Evolutionary conservation across 1,284 basidiomycete genomes (phyloP), one percentile per base, ranked within the genome.

Genomic region (Moesziomyces globuligerus): DNA sequence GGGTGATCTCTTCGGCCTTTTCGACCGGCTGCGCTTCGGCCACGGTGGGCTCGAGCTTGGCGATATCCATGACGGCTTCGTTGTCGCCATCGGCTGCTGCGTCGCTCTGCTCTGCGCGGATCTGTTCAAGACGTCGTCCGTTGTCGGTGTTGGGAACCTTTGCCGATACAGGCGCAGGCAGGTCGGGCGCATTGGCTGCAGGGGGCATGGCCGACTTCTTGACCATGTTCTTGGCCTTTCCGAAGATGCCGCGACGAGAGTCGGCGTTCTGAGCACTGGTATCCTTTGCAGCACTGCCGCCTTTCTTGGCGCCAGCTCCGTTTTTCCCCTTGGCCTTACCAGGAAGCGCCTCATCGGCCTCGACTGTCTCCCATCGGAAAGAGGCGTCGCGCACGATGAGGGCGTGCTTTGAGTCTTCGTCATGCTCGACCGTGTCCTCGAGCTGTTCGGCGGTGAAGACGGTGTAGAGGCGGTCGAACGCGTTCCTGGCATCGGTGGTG

Each of bases 371-470:
- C 75, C 75, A 78, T 20, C 61, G 67, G 62, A 78, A 78, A 7
- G 53, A 62, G 9, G 42, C 68, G 24, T 78, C 57, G 29, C 49
- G 48, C 10, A 75, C 55, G 8, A 61, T 24, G 28, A 75, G 64
- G 11, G 66, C 76, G 32, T 53, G 61, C 54, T 70, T 57, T 48
- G 62, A 70, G 24, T 72, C 53, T 41, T 75, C 77, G 54, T 89
- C 88, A 88, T 90, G 90, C 74, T 87, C 86, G 72, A 91, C 91
- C 0, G 86, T 86, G 11, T 87, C 90, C 55, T 87, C 82, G 65
- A 86, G 84, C 11, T 86, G 82, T 68, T 90, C 87, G 0, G 90
- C 89, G 41, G 86, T 83, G 75, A 91, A 90, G 11, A 90, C 85
- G 15, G 59, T 60, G 58, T 76, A 62, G 23, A 82, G 62, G 32